A percentile compares a stretch with the other conserved stretches of the same genome.
These are phyloP conservation scores for Arabidopsis hybrid DNA, from an alignment of 441 rosid genomes.

Conservation along the genomic window DNA sequence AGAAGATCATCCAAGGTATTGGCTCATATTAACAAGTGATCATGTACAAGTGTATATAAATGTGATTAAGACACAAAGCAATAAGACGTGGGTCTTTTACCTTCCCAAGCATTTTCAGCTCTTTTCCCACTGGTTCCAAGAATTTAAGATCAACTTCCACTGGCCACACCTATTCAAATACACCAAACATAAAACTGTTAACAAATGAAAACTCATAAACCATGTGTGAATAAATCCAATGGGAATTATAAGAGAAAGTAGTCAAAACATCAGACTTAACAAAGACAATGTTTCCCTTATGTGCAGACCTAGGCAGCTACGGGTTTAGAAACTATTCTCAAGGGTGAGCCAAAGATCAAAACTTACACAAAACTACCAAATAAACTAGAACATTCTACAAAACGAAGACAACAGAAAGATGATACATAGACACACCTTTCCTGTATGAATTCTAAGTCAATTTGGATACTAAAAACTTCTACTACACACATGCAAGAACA, in stretches of 20 bases:
- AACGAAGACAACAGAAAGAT: not conserved
- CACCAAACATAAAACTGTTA: slow-evolving; percentile 13
- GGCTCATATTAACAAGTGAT: not conserved
- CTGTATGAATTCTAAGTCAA: not conserved
- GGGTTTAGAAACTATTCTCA: not conserved
- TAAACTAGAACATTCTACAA: not conserved
- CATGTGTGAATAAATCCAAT: not conserved
- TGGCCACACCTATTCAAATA: slow-evolving; percentile 79
- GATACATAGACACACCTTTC: not conserved
- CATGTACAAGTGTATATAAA: not conserved
- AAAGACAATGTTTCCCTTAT: not conserved
- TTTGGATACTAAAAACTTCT: not conserved
- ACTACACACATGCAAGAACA: not conserved
- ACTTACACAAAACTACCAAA: slow-evolving; percentile 6
- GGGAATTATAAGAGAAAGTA: not conserved
- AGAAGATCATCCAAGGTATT: not conserved
- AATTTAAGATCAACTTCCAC: slow-evolving; percentile 77
- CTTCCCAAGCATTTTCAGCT: slow-evolving; percentile 84
- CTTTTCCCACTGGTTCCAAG: slow-evolving; percentile 82
- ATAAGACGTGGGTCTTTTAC: slow-evolving; percentile 44
- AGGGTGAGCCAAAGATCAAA: not conserved
- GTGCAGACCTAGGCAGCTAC: not conserved
- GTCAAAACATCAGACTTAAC: not conserved
- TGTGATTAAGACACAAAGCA: not conserved
- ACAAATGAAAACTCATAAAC: not conserved